Evolutionary conservation across 495 filamentous ascomycete species (phyloP).

Genomic region (Penicillium dipodomyicola): DNA sequence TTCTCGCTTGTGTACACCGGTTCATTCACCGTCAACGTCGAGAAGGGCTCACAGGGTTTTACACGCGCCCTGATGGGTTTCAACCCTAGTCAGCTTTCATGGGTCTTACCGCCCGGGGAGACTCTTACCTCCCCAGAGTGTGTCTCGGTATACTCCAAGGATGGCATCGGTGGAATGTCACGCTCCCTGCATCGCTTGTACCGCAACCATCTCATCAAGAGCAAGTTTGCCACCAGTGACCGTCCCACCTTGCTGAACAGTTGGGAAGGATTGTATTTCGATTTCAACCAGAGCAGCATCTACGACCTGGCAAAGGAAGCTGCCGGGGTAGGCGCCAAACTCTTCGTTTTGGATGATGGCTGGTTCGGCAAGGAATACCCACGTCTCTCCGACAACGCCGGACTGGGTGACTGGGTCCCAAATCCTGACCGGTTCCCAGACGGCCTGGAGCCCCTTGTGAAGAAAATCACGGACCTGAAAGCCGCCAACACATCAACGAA

Average conservation of each 20-base stretch:
- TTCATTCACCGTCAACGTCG: conserved; percentile 50
- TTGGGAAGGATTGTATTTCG: conserved; percentile 55
- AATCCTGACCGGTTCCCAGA: conserved; percentile 53
- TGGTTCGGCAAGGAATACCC: conserved; percentile 58
- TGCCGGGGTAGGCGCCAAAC: conserved; percentile 48
- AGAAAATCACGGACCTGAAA: conserved; percentile 42
- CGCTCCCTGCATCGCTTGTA: conserved; percentile 52
- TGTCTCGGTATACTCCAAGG: conserved; percentile 50
- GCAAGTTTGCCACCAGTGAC: conserved; percentile 46
- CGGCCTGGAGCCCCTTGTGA: conserved; percentile 45
- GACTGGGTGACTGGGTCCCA: conserved; percentile 55
- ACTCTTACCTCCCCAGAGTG: conserved; percentile 53
- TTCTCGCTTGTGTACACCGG: conserved; percentile 56
- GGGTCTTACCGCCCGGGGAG: conserved; percentile 44
- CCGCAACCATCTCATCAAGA: conserved; percentile 53
- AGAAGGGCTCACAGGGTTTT: conserved; percentile 54
- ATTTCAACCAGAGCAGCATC: conserved; percentile 49
- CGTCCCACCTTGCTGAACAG: conserved; percentile 55
- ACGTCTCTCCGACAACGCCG: conserved; percentile 45
- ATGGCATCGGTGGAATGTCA: conserved; percentile 55
- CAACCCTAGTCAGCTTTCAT: conserved; percentile 51
- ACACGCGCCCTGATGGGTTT: conserved; percentile 51
- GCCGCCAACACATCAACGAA: conserved; percentile 39
- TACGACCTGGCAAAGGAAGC: conserved; percentile 48
- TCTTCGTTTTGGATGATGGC: conserved; percentile 58